Percentiles rank a stretch among this genome's conserved stretches.
phyloP scores from a whole-genome alignment of 306 rosid genomes.

The Dicorynia guianensis region DNA sequence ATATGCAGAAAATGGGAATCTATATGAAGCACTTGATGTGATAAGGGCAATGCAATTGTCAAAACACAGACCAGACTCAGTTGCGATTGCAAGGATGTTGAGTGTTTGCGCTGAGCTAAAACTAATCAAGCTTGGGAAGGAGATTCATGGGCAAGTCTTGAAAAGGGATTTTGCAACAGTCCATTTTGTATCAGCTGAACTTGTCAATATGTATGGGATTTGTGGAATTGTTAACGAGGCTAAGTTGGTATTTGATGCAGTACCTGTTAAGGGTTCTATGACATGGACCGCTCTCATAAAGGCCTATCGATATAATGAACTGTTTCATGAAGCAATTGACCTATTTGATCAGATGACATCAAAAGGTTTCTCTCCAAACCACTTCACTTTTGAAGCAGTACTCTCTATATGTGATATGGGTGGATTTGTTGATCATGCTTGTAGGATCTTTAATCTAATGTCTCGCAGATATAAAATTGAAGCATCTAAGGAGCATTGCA shows the following conservation, averaged over 20 bases:
- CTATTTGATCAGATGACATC: slow-evolving; percentile 63
- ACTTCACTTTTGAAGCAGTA: slow-evolving; percentile 67
- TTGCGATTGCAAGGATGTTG: slow-evolving; percentile 68
- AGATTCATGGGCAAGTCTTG: slow-evolving; percentile 76
- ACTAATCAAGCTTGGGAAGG: slow-evolving; percentile 70
- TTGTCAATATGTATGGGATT: slow-evolving; percentile 70
- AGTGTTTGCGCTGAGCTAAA: slow-evolving; percentile 60
- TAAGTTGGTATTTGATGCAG: slow-evolving; percentile 54
- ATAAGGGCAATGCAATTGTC: slow-evolving; percentile 73
- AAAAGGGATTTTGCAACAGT: slow-evolving; percentile 57
- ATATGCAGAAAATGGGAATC: slow-evolving; percentile 51
- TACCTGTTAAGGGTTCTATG: slow-evolving; percentile 76
- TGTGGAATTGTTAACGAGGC: slow-evolving; percentile 62
- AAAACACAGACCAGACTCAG: slow-evolving; percentile 72
- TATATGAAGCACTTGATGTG: slow-evolving; percentile 59
- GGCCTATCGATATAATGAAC: slow-evolving; percentile 62
- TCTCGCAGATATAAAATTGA: slow-evolving; percentile 53
- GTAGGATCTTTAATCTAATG: slow-evolving; percentile 65
- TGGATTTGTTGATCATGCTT: slow-evolving; percentile 71
- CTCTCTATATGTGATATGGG: slow-evolving; percentile 71
- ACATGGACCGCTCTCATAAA: slow-evolving; percentile 82
- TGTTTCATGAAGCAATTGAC: slow-evolving; percentile 59
- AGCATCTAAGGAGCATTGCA: slow-evolving; percentile 62
- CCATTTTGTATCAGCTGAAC: slow-evolving; percentile 68
- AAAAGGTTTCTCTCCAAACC: slow-evolving; percentile 58